Base-by-base conservation (phyloP, 495 filamentous ascomycete species). In the Neurospora sublineolata region DNA sequence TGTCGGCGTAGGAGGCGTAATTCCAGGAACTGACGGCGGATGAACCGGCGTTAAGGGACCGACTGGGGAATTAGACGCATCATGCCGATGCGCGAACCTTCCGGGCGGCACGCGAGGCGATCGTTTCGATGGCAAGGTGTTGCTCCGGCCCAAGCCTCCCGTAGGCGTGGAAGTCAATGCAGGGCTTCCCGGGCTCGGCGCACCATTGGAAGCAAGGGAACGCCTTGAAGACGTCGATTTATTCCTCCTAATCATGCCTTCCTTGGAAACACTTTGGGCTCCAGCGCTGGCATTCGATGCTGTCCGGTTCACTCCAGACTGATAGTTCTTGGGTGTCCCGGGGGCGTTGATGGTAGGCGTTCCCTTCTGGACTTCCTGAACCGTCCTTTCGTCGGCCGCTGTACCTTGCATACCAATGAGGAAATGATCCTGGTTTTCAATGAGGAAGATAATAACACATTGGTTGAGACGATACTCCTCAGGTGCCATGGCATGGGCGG, bases 361-460 rank as follows among this genome's bases (percentile, higher is more conserved):
- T 18, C 86, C 84, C 74, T 90, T 87, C 79, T 95, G 89, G 39
- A 97, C 90, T 76, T 96, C 92, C 77, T 91, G 92, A 36, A 94
- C 88, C 4, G 93, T 97, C 76, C 92, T 89, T 77, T 94, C 92
- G 78, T 97, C 94, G 7, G 92, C 91, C 6, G 88, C 93, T 6
- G 94, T 97, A 23, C 94, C 94, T 78, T 92, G 91, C 94, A 97
- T 97, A 18, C 94, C 94, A 69, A 97, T 94, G 73, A 94, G 82
- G 82, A 94, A 94, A 77, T 93, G 89, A 74, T 94, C 89, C 78
- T 97, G 94, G 75, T 99, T 97, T 78, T 97, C 93, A 73, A 99
- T 99, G 73, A 99, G 83, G 79, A 98, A 99, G 36, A 98, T 97
- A 77, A 99, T 87, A 44, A 99, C 95, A 77, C 96, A 93, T 82